Evolutionary conservation across 1,284 basidiomycete species (phyloP), one percentile per base, ranked within the genome.

Genomic region (Pseudozyma sp.): DNA sequence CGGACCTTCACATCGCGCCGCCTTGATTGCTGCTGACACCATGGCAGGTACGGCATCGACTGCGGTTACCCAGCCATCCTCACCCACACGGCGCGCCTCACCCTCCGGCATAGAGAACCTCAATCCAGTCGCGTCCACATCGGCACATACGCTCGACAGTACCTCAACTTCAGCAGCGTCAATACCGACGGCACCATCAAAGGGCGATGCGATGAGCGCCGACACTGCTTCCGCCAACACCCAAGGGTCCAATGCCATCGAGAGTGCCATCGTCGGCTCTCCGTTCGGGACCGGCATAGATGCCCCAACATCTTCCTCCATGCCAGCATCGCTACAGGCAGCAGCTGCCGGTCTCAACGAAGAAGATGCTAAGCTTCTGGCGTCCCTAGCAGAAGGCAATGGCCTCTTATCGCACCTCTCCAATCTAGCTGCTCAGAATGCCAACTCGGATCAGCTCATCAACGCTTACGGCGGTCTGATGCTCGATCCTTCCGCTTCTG

Each of bases 311-410:
- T 4, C 56, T 8, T 33, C 55, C 24, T 55, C 59, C 51, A 54
- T 66, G 53, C 59, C 63, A 33, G 54, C 63, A 4, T 53, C 54
- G 9, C 39, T 62, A 37, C 59, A 68, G 29, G 60, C 59, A 7
- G 64, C 59, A 34, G 49, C 55, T 4, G 57, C 66, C 3, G 72
- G 66, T 29, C 63, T 75, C 29, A 75, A 75, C 24, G 76, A 78
- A 45, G 72, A 75, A 34, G 72, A 79, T 60, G 77, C 77, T 17
- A 68, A 72, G 63, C 60, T 77, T n/a, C 47, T 77, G 5, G 77
- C 74, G 4, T 77, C 75, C 1, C 50, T 77, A 29, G 69, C 75
- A 31, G 67, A 69, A 46, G 70, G 70, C 8, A 69, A 74, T 40
- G 67, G 70, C 17, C 54, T 77, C 44, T 52, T 73, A 14, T 50